Base-by-base conservation (phyloP, 768 basidiomycete genomes). In the button mushroom (Agaricus bisporus) region DNA sequence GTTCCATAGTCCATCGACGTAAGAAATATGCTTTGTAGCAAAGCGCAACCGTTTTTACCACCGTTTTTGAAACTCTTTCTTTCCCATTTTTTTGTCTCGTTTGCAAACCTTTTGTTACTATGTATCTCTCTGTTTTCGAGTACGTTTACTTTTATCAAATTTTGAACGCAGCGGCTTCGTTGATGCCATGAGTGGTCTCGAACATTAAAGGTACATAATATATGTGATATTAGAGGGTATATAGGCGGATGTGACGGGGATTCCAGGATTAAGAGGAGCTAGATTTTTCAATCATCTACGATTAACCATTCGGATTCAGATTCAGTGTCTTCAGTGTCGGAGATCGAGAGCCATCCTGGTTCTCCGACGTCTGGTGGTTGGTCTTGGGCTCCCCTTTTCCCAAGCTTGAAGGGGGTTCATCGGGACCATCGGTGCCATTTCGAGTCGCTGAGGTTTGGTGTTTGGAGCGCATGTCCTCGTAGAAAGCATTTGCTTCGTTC, bases 231-330 rank as follows among this genome's bases (percentile, higher is more conserved):
- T 60, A 63, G 47, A 59, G 64, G 70, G 69, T 72, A 74, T 73
- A 68, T 53, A 51, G 60, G 54, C 56, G 60, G 42, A 41, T 42
- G 45, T 28, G 49, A 53, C 46, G 26, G 7, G 7, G 29, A 17
- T 32, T 48, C 48, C 38, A n/a, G 39, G 36, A 48, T 14, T n/a
- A 12, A 42, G 28, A 41, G 25, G 48, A 48, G 26, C 56, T 38
- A 56, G 28, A 51, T 50, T 52, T 35, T 39, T 57, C 45, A 26
- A 47, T 80, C 76, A 56, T 80, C 76, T 28, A 91, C 75, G 25
- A 91, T 85, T 63, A 92, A 63, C 89, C 91, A 92, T 91, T 93
- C 90, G 87, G 90, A 67, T 82, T 91, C 88, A 81, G 81, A 83
- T 83, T 84, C 83, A 79, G 71, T 68, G 68, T 74, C 79, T 79